Percentiles rank a stretch among this genome's conserved stretches.
Conservation (phyloP, 176 grass and related monocot genomes). For the Musa beccarii region DNA sequence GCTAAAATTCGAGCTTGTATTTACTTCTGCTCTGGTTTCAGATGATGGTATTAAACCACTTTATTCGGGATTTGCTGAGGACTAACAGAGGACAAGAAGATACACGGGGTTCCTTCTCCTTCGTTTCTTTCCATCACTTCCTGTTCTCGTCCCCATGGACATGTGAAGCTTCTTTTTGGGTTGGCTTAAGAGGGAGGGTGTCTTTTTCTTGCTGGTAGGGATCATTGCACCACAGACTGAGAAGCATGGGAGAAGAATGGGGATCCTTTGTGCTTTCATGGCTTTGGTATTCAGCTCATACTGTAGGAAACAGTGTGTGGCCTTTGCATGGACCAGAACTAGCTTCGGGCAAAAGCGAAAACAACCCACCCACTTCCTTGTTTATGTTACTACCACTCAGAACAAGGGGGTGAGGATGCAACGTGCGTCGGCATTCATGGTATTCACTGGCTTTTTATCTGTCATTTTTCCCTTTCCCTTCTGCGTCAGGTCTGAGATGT, state of each 20-base stretch:
- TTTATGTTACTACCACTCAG: background rate
- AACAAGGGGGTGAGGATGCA: background rate
- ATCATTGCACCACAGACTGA: too few relatives aligned
- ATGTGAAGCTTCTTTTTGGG: slow-evolving; percentile 7
- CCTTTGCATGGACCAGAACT: too few relatives aligned
- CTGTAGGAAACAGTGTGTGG: too few relatives aligned
- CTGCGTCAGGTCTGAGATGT: slow-evolving; percentile 48
- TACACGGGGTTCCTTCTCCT: background rate
- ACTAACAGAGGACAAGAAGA: background rate
- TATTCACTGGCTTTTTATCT: slow-evolving; percentile 24
- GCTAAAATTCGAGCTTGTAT: too few relatives aligned
- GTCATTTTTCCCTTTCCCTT: slow-evolving; percentile 28
- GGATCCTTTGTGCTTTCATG: too few relatives aligned
- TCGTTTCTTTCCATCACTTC: background rate
- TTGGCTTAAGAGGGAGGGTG: background rate
- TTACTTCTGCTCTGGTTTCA: background rate
- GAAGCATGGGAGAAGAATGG: too few relatives aligned
- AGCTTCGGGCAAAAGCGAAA: too few relatives aligned
- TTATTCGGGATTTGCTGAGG: background rate
- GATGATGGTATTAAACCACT: background rate
- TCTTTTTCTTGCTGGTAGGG: too few relatives aligned
- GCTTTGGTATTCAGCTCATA: too few relatives aligned
- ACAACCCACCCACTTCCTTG: too few relatives aligned
- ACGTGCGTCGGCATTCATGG: too few relatives aligned
- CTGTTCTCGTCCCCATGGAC: background rate